Evolutionary conservation across 257 asterid genomes (phyloP), one percentile per base, ranked within the genome.

Genomic region (Leptodermis oblonga): DNA sequence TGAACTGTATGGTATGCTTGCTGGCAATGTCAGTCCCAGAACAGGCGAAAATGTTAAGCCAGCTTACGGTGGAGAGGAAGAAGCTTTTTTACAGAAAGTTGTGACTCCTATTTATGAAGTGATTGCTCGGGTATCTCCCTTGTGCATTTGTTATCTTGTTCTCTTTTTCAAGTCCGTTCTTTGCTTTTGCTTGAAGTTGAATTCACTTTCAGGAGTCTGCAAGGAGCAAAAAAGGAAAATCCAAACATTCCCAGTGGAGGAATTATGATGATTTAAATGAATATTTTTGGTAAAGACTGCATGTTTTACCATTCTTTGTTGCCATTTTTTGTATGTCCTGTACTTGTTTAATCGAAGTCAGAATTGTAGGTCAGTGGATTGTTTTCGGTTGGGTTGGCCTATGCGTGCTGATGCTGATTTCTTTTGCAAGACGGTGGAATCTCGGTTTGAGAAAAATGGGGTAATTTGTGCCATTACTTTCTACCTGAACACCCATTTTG

Each of bases 361-460:
- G 49, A 68, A 52, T 33, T 77, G 37, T 77, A 93, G 99, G 99
- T 89, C 99, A 8, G 97, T 84, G 68, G 99, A 94, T 82, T 94
- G 99, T 83, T 94, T 94, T 77, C 95, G 97, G 36, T 77, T 94
- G 79, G 97, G 99, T 68, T 94, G 99, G 99, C 99, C 99, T 49
- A 94, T 94, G 99, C 99, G 97, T 5, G 97, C 97, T 69, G 96
- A 94, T 84, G 99, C 97, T 81, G 97, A 94, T 84, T 94, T 89
- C 82, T 94, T 94, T 77, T 87, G 96, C 74, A 83, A 69, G 73
- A 86, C 90, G 0, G 73, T 70, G 23, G 86, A 78, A 70, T 78
- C 48, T 70, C 85, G 33, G 66, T 80, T 74, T 75, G 96, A 88
- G 73, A 90, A 79, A 78, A 88, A 79, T 54, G 96, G 86, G 94